Evolutionary conservation across 345 rosid species (phyloP).

Genomic region (Adansonia digitata): DNA sequence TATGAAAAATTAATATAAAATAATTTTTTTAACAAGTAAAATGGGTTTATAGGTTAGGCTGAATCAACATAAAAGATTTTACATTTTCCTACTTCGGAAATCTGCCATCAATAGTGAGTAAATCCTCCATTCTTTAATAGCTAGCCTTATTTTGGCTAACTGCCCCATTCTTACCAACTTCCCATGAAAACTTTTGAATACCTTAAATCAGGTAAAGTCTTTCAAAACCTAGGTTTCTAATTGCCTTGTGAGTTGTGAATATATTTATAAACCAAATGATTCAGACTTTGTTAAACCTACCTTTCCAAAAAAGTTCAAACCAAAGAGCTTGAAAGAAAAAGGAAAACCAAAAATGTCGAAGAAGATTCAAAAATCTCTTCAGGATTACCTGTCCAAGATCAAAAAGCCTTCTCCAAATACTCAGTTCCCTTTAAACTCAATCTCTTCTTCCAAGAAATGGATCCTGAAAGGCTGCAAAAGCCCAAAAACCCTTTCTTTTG

Average conservation of each 20-base stretch:
- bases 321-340: background rate
- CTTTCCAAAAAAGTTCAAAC: background rate
- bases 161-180: background rate
- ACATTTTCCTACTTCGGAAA: too few species aligned
- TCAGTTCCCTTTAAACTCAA: slow-evolving; percentile 28
- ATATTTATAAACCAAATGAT: background rate
- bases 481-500: slow-evolving; percentile 60
- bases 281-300: background rate
- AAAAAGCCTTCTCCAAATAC: slow-evolving; percentile 35
- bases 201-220: background rate
- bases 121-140: background rate
- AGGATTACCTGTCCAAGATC: slow-evolving; percentile 53
- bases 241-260: background rate
- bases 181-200: background rate
- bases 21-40: too few species aligned
- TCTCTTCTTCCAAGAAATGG: slow-evolving; percentile 43
- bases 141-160: background rate
- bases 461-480: slow-evolving; percentile 49
- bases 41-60: too few species aligned
- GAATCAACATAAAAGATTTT: too few species aligned
- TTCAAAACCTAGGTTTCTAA: background rate
- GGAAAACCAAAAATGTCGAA: slow-evolving; percentile 40
- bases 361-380: slow-evolving; percentile 57
- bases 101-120: background rate
- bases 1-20: too few species aligned